Percentiles rank a stretch among this genome's conserved stretches.
phyloP scores from a whole-genome alignment of 73 alveolate genomes.

The Uronychia binucleata region DNA sequence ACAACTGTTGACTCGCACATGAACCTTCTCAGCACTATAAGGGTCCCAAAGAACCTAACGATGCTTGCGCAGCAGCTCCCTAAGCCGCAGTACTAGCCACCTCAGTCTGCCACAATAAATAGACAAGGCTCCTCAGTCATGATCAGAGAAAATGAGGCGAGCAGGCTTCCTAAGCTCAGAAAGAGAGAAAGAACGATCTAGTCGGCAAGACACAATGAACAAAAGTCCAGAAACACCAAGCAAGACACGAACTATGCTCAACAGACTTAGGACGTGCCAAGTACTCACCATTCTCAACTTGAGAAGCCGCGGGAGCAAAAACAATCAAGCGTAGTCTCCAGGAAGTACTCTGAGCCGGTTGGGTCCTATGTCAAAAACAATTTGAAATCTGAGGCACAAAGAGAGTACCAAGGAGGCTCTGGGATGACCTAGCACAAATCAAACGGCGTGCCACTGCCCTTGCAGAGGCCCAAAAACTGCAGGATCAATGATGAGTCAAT shows the following conservation, averaged over 20 bases:
- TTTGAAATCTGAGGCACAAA: background rate
- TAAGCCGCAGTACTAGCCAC: constrained; percentile 17
- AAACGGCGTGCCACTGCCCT: background rate
- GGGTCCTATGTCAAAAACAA: background rate
- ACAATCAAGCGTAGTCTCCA: background rate
- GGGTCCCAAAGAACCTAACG: constrained; percentile 6
- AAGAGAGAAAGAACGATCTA: background rate
- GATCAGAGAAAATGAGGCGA: background rate
- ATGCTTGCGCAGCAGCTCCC: constrained; percentile 9
- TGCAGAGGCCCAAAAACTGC: background rate
- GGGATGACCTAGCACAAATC: background rate
- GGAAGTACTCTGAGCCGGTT: background rate
- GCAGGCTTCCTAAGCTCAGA: background rate
- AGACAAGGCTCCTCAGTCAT: background rate
- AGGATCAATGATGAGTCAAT: background rate
- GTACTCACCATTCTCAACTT: background rate
- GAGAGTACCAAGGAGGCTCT: background rate
- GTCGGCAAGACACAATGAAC: background rate
- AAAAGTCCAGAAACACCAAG: background rate
- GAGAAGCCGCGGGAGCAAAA: background rate
- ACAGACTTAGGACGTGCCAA: background rate
- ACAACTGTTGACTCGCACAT: too few species aligned
- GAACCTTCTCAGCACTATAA: constrained; percentile 11
- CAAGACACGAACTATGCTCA: background rate
- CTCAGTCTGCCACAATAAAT: background rate